Percentiles rank a stretch among this genome's conserved stretches.
Conservation (phyloP, 495 filamentous ascomycete genomes). For the Niebla homalea region DNA sequence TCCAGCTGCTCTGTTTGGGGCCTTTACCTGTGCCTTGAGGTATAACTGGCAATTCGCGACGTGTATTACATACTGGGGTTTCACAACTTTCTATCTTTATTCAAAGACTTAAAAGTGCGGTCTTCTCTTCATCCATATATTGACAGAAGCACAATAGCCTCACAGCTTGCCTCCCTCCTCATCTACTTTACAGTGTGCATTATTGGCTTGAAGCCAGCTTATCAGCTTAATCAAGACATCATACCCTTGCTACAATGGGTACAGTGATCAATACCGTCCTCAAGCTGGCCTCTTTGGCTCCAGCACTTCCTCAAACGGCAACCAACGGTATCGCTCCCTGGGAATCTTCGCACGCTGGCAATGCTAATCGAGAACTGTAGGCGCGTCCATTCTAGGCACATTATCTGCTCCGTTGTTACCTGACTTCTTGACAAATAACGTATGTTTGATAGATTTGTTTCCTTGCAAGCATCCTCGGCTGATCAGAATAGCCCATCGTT, state of each 20-base stretch:
- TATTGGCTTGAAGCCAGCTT: too few relatives aligned
- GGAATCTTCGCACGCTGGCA: background rate
- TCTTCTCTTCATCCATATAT: too few relatives aligned
- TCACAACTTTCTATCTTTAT: too few relatives aligned
- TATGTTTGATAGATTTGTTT: background rate
- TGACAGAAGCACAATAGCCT: too few relatives aligned
- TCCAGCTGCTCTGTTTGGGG: too few relatives aligned
- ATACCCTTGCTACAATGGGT: background rate
- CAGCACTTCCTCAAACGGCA: conserved; percentile 24
- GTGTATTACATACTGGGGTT: too few relatives aligned
- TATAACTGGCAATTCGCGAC: too few relatives aligned
- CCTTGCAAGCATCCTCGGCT: background rate
- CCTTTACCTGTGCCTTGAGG: too few relatives aligned
- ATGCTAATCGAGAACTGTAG: conserved; percentile 18
- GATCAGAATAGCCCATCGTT: conserved; percentile 19
- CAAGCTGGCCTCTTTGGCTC: conserved; percentile 1
- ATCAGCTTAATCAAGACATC: too few relatives aligned
- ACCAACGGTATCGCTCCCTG: conserved; percentile 30
- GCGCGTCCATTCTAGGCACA: conserved; percentile 32
- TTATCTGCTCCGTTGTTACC: conserved; percentile 30
- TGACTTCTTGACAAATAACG: conserved; percentile 30
- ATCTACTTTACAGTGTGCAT: too few relatives aligned
- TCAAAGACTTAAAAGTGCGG: too few relatives aligned
- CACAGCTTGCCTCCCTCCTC: too few relatives aligned
- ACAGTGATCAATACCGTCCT: background rate